These are phyloP conservation scores for Hansenula sp. DNA, from an alignment of 1,139 yeast species.

Conservation along the genomic window DNA sequence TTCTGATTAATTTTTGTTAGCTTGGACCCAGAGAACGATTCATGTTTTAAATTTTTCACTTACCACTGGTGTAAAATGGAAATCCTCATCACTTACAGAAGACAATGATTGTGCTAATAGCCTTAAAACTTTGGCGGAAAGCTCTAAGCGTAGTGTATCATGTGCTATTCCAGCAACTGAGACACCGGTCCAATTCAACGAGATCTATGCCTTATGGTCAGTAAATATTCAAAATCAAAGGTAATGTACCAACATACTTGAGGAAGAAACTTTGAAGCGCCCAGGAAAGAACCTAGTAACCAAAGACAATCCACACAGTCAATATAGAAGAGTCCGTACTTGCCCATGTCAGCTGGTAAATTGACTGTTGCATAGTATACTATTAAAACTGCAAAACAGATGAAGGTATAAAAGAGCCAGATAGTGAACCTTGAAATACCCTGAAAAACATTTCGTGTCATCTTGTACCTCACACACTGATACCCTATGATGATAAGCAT, in stretches of 20 bases:
- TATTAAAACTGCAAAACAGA: conserved; percentile 1
- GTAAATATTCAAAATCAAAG: no score
- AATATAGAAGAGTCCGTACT: conserved; percentile 26
- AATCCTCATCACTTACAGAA: no score
- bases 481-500: no score
- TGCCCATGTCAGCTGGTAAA: conserved; percentile 21
- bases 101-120: background rate
- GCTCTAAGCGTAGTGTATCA: conserved; percentile 16
- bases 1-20: no score
- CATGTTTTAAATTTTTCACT: conserved; percentile 4
- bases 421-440: conserved; percentile 1
- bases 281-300: conserved; percentile 21
- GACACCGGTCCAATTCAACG: conserved; percentile 27
- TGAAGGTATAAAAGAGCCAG: background rate
- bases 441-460: conserved; percentile 13
- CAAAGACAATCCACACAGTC: conserved; percentile 30
- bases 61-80: conserved; percentile 8
- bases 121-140: background rate
- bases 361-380: conserved; percentile 5
- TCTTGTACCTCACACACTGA: conserved; percentile 4
- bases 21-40: no score
- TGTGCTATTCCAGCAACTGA: conserved; percentile 26
- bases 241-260: no score
- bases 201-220: conserved; percentile 2
- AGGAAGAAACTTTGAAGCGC: conserved; percentile 24